Base-by-base conservation (phyloP, 352 stramenopile genomes). In the Globisporangium paddicum region DNA sequence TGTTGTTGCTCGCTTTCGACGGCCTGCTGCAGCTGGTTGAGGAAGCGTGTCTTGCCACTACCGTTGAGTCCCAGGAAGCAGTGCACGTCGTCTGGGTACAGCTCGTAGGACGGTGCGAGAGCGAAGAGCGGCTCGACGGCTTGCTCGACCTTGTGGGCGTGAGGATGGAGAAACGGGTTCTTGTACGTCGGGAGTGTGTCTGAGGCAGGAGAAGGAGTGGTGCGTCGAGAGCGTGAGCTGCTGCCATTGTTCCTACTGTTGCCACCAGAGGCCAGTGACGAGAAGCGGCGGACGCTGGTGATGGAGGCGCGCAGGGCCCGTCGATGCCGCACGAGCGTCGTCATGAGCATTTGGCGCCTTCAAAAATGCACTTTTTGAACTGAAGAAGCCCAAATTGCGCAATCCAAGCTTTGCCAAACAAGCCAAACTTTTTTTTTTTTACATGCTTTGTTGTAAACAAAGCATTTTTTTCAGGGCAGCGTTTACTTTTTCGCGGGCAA, bases 11-110 rank as follows among this genome's bases (percentile, higher is more conserved):
- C 3, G 28, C 6, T 32, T 32, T 21, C 38, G 11, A 41, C 42
- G 2, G 50, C 52, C 3, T 72, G 42, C 59, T 82, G 77, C 30
- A 90, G 51, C 11, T 68, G 68, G 28, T 64, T 47, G 45, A 90
- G 54, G 23, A 90, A 77, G 16, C 69, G 72, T 30, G 78, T 77
- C 58, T 90, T 90, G 40, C 81, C 81, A 37, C 78, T 87, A 35
- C 81, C 81, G 26, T 90, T 90, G 26, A 87, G 67, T 1, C 81
- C 81, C 25, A 90, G 48, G 34, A 90, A 82, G 66, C 81, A 90
- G 64, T 90, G 81, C 32, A 86, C 69, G 11, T 90, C 76, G 21
- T 88, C 66, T 18, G 58, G 54, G 26, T 62, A 63, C 35, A 90
- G 63, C 44, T 70, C 30, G 25, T 90, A 90, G 4, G 58, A 62